Base-by-base conservation (phyloP, 768 basidiomycete species). In the Hirschioporus abietinus region DNA sequence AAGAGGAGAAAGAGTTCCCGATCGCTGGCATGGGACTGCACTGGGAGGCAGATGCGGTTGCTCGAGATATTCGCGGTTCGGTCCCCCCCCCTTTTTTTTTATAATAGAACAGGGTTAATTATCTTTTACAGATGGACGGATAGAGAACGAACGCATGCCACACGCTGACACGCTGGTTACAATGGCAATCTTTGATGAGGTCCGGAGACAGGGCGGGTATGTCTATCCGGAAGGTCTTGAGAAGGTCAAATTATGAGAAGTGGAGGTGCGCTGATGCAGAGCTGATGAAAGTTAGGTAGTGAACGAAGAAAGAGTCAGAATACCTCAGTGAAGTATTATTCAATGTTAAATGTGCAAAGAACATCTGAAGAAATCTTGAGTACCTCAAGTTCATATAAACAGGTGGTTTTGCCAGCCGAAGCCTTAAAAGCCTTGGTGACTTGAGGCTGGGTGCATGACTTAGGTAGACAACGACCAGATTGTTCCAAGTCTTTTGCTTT, bases 41-140 rank as follows among this genome's bases (percentile, higher is more conserved):
- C 60, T 71, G 70, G 70, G 69, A 70, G 67, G 70, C 67, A 2
- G 70, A 71, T 58, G 67, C 63, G 23, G 66, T 67, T 20, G 70
- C 67, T 1, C 64, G 69, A 17, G 65, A 64, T 27, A 59, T 71
- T 12, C 62, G 66, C 25, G 66, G 66, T 67, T 15, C 30, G 66
- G n/a, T 58, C 25, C 17, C 15, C 20, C 2, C 60, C n/a, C 10
- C 7, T 60, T 23, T 10, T 60, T 20, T 2, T 25, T 24, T 24
- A 23, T 4, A 9, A 24, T 25, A 7, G 3, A 6, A 6, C 15
- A 15, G 24, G 35, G 4, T 4, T 30, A 1, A 30, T 30, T 30
- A 30, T 65, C 26, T 65, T 35, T 10, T 18, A 25, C 25, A 67
- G 66, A 67, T 67, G 66, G 66, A 15, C 34, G 58, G 34, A 26